A percentile compares a stretch with the other conserved stretches of the same genome.
Evolutionary conservation across 306 rosid genomes (phyloP).

Genomic region (Pyrus bretschneideri): DNA sequence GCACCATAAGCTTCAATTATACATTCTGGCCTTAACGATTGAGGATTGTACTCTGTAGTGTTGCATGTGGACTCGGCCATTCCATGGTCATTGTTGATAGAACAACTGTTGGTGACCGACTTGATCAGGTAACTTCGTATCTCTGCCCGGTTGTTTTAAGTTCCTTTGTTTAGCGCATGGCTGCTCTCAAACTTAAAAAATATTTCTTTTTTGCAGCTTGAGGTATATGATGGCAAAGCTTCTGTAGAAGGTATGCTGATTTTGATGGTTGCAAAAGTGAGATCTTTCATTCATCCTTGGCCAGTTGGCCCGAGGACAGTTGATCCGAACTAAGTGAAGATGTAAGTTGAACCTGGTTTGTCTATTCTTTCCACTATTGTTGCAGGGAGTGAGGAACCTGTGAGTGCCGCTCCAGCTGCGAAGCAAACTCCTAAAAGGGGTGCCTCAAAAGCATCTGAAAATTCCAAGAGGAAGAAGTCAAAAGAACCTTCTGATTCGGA

Average conservation of each 20-base stretch:
- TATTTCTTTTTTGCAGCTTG: constrained; percentile 53
- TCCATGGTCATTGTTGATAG: constrained; percentile 90
- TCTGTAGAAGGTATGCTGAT: constrained; percentile 63
- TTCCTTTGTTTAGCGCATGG: neutral
- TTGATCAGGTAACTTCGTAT: constrained; percentile 59
- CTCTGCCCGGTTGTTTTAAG: neutral
- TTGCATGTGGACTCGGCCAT: constrained; percentile 84
- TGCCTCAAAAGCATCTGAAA: constrained; percentile 45
- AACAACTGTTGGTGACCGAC: constrained; percentile 61
- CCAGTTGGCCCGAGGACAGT: neutral
- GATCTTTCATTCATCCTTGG: neutral
- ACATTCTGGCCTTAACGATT: constrained; percentile 8
- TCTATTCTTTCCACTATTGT: constrained; percentile 1
- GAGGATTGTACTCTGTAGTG: constrained; percentile 44
- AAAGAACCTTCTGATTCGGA: constrained; percentile 69
- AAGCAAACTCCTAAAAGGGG: constrained; percentile 62
- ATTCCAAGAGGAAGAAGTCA: constrained; percentile 60
- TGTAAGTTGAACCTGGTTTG: constrained; percentile 5
- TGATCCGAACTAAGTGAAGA: neutral
- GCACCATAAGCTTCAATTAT: neutral
- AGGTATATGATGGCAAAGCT: constrained; percentile 70
- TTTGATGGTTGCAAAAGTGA: constrained; percentile 1
- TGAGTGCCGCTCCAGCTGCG: constrained; percentile 22
- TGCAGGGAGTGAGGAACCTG: constrained; percentile 47
- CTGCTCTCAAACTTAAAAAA: neutral